Evolutionary conservation across 441 rosid species (phyloP).

Genomic region (Eutrema salsugineum): DNA sequence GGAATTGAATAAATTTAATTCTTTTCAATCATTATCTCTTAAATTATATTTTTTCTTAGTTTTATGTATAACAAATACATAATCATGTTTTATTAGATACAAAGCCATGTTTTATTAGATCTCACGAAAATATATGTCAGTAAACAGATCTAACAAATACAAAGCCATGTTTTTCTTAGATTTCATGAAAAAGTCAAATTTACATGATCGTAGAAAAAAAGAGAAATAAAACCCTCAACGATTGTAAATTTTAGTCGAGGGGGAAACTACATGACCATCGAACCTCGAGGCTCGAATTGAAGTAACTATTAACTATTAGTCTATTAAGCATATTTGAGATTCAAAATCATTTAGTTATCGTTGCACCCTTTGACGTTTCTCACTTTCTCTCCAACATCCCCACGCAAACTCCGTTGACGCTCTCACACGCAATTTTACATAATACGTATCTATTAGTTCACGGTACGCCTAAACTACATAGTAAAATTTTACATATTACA

Average conservation of each 20-base stretch:
- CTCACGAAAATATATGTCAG: no score
- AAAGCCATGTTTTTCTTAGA: not conserved
- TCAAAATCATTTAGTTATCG: constrained; percentile 36
- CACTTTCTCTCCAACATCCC: constrained; percentile 56
- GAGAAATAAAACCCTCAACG: not conserved
- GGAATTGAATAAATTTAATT: no score
- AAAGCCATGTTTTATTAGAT: no score
- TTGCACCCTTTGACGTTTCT: constrained; percentile 82
- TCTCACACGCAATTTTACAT: constrained; percentile 15
- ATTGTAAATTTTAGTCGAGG: not conserved
- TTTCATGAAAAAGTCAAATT: not conserved
- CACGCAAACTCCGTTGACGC: constrained; percentile 94
- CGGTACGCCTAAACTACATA: not conserved
- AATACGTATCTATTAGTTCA: not conserved
- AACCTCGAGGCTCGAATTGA: not conserved
- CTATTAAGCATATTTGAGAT: not conserved
- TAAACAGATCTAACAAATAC: not conserved
- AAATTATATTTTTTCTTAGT: no score
- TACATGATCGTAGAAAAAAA: not conserved
- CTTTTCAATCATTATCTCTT: no score
- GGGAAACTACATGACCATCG: not conserved
- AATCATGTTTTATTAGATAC: no score
- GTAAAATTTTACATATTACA: not conserved
- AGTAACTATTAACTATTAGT: no score
- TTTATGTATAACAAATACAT: no score